Evolutionary conservation across 257 asterid species (phyloP).

Genomic region (Solanum sitiens): DNA sequence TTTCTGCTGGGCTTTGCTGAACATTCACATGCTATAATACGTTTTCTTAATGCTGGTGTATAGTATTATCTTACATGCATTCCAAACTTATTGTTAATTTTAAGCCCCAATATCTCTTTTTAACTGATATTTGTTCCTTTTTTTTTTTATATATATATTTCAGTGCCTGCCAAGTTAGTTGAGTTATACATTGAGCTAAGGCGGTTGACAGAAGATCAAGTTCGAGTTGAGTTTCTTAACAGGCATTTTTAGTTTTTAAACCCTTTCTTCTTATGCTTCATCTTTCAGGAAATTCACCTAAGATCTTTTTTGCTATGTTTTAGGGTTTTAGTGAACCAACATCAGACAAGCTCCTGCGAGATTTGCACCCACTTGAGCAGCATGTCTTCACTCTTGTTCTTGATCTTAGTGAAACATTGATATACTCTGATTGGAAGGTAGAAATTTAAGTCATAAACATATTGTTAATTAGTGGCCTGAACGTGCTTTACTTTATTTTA

Average conservation of each 20-base stretch:
- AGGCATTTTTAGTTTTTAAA: background rate
- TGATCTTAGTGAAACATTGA: slow-evolving; percentile 76
- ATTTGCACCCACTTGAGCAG: slow-evolving; percentile 74
- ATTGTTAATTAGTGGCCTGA: background rate
- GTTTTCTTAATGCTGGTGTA: background rate
- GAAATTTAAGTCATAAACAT: background rate
- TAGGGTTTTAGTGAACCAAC: slow-evolving; percentile 87
- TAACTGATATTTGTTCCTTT: background rate
- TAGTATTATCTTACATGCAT: background rate
- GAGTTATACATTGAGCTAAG: slow-evolving; percentile 72
- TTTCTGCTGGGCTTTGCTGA: background rate
- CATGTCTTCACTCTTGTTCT: slow-evolving; percentile 85
- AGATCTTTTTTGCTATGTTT: background rate
- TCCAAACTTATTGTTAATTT: background rate
- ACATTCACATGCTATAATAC: background rate
- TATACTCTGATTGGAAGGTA: slow-evolving; percentile 90
- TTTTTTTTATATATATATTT: slow-evolving; percentile 6
- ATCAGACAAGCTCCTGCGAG: slow-evolving; percentile 89
- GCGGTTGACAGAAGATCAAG: slow-evolving; percentile 67
- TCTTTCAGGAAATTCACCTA: background rate
- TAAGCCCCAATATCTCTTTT: background rate
- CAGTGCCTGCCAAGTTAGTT: slow-evolving; percentile 72
- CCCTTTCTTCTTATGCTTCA: background rate
- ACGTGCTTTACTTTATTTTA: background rate
- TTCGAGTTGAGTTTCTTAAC: slow-evolving; percentile 41